phyloP scores from a whole-genome alignment of 139 green algal genomes.

The Desmodesmus armatus region DNA sequence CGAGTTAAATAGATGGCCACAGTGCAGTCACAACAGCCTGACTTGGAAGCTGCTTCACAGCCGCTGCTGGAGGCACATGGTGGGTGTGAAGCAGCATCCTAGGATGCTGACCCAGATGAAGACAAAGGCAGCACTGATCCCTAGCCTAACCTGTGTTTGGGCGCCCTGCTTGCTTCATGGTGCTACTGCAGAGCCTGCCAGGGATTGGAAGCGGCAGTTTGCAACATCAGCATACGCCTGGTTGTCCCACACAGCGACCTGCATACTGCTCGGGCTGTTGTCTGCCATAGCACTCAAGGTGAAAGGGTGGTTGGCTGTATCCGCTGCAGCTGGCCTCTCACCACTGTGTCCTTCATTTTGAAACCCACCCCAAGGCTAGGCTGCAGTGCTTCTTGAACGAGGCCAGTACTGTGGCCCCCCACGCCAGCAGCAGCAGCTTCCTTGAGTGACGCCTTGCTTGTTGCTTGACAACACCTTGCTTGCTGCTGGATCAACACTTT shows the following conservation, averaged over 20 bases:
- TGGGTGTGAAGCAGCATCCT: neutral
- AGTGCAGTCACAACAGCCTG: neutral
- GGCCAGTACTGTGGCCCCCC: too few relatives aligned
- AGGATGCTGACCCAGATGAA: neutral
- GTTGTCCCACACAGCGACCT: constrained; percentile 47
- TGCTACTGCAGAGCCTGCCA: neutral
- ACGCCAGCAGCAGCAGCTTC: neutral
- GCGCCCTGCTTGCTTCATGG: neutral
- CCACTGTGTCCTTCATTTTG: neutral
- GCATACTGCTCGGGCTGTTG: constrained; percentile 42
- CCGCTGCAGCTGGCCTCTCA: neutral
- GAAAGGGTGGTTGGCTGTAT: neutral
- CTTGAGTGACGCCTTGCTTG: neutral
- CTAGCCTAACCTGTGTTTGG: neutral
- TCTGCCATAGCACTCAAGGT: constrained; percentile 40
- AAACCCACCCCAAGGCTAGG: neutral
- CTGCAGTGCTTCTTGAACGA: neutral
- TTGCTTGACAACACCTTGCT: neutral
- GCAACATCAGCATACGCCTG: constrained; percentile 39
- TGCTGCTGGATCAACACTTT: neutral
- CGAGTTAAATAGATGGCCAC: neutral
- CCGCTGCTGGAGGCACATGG: constrained; percentile 29
- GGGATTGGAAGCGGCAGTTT: constrained; percentile 21
- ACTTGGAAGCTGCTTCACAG: constrained; percentile 15
- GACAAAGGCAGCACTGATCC: neutral